Conservation (phyloP, 352 stramenopile species). For the Phytophthora boehmeriae region DNA sequence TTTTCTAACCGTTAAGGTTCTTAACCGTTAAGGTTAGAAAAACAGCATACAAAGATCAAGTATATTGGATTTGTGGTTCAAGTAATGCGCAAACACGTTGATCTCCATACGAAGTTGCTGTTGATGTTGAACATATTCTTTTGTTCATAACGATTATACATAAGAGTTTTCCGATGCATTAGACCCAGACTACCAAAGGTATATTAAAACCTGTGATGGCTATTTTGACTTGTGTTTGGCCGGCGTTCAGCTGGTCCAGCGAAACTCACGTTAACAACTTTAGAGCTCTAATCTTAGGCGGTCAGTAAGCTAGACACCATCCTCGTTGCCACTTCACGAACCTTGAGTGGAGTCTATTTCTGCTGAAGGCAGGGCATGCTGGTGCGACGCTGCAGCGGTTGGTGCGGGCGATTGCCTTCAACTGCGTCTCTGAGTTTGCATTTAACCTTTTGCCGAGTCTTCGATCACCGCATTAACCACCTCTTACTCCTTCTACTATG, state of each 20-base stretch:
- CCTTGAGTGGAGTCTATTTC: neutral
- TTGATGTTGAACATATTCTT: too few species aligned
- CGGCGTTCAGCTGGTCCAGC: neutral
- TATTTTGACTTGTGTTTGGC: neutral
- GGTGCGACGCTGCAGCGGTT: slow-evolving; percentile 1
- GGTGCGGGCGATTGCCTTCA: neutral
- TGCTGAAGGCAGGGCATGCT: neutral
- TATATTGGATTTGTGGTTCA: neutral
- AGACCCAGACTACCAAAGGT: too few species aligned
- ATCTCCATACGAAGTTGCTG: too few species aligned
- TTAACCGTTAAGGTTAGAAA: slow-evolving; percentile 1
- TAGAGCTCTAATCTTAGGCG: slow-evolving; percentile 6
- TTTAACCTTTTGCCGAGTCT: slow-evolving; percentile 32
- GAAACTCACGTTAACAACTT: too few species aligned
- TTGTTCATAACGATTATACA: too few species aligned
- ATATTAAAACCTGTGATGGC: too few species aligned
- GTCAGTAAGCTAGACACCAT: neutral
- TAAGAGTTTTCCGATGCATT: too few species aligned
- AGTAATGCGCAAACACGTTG: slow-evolving; percentile 1
- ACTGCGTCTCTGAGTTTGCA: slow-evolving; percentile 5
- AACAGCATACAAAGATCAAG: neutral
- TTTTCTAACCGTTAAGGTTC: neutral
- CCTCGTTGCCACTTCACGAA: neutral
- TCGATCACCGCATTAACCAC: slow-evolving; percentile 6
- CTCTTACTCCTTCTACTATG: slow-evolving; percentile 33